Evolutionary conservation across 306 rosid genomes (phyloP).

Genomic region (Rosa multiflora): DNA sequence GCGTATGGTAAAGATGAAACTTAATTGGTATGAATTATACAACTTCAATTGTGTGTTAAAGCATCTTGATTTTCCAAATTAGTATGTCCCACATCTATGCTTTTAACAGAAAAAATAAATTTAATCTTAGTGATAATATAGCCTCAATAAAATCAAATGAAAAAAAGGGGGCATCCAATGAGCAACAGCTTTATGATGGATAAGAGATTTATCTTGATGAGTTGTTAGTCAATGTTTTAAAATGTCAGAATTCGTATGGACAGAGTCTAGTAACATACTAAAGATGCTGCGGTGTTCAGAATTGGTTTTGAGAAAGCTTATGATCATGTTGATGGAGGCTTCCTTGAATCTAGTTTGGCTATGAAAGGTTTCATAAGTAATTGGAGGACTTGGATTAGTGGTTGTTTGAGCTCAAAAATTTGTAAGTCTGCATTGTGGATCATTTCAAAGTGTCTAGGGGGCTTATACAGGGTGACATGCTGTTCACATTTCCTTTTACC

Average conservation of each 20-base stretch:
- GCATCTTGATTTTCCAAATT: background rate
- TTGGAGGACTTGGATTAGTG: background rate
- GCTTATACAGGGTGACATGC: background rate
- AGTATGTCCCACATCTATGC: background rate
- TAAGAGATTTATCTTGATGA: background rate
- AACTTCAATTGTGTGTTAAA: background rate
- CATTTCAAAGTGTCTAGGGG: background rate
- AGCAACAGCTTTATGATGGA: background rate
- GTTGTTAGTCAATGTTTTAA: background rate
- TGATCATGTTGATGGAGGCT: constrained; percentile 1
- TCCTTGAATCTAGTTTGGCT: background rate
- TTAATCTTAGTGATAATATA: background rate
- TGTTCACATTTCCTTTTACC: background rate
- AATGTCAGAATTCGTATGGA: background rate
- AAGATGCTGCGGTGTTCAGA: background rate
- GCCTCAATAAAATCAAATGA: background rate
- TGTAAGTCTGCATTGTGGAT: background rate
- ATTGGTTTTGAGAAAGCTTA: background rate
- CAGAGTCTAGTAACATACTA: background rate
- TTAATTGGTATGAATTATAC: background rate
- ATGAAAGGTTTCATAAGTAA: background rate
- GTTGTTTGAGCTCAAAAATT: background rate
- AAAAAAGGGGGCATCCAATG: background rate
- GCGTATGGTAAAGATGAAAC: too few species aligned
- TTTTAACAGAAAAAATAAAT: background rate